These are phyloP conservation scores for Hysterangium stoloniferum DNA, from an alignment of 768 basidiomycete genomes.

Conservation along the genomic window DNA sequence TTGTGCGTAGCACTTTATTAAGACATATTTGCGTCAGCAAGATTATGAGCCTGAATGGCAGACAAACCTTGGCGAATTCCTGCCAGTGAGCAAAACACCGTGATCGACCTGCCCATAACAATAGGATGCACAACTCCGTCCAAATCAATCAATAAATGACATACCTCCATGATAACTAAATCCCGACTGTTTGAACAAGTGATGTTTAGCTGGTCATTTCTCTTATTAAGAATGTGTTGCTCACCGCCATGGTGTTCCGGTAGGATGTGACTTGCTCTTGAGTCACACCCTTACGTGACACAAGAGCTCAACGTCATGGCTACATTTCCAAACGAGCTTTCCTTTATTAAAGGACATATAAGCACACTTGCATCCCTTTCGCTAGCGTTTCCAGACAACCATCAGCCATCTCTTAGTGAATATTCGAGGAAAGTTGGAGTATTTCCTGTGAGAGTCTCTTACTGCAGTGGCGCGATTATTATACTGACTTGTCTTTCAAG, in stretches of 20 bases:
- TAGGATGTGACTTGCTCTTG: slow-evolving; percentile 3
- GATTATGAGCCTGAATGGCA: background rate
- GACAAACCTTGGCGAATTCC: slow-evolving; percentile 64
- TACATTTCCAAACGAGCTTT: slow-evolving; percentile 29
- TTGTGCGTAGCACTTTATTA: slow-evolving; percentile 69
- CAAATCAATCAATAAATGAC: slow-evolving; percentile 13
- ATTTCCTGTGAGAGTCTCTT: slow-evolving; percentile 44
- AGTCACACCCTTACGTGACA: slow-evolving; percentile 5
- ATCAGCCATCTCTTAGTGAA: slow-evolving; percentile 61
- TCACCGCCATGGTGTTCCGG: slow-evolving; percentile 32
- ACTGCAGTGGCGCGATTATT: slow-evolving; percentile 2
- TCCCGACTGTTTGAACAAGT: slow-evolving; percentile 41
- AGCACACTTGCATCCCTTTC: slow-evolving; percentile 61
- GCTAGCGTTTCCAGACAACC: slow-evolving; percentile 63
- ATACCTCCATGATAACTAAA: slow-evolving; percentile 56
- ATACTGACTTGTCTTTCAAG: slow-evolving; percentile 28
- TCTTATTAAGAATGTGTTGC: slow-evolving; percentile 16
- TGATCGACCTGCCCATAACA: slow-evolving; percentile 50
- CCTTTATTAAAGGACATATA: slow-evolving; percentile 60
- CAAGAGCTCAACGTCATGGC: background rate
- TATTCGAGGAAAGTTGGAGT: slow-evolving; percentile 64
- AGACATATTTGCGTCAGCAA: background rate
- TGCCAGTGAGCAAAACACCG: slow-evolving; percentile 92
- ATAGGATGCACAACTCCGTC: background rate
- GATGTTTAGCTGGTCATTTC: no score